These are phyloP conservation scores for Primulina eburnea DNA, from an alignment of 257 asterid genomes.

Conservation along the genomic window DNA sequence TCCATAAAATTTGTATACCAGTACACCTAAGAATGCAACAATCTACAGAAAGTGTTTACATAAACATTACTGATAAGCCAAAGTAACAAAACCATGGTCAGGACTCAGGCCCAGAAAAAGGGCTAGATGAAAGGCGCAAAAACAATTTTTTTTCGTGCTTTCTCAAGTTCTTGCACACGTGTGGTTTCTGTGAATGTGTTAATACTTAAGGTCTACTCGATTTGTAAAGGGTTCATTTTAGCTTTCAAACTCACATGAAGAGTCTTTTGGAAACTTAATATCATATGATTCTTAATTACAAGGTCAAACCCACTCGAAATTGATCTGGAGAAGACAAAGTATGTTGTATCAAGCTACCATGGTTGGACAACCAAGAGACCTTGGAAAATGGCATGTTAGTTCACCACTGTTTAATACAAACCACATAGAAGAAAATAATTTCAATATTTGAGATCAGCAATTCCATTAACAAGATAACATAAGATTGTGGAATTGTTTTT, in stretches of 20 bases:
- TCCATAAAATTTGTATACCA: slow-evolving; percentile 92
- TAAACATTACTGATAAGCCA: slow-evolving; percentile 21
- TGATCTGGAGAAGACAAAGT: slow-evolving; percentile 3
- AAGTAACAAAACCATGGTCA: neutral
- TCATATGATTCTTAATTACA: neutral
- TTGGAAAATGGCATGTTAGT: neutral
- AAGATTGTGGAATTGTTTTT: neutral
- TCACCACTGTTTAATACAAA: neutral
- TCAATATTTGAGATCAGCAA: neutral
- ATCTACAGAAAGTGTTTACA: slow-evolving; percentile 56
- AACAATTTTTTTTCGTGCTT: neutral
- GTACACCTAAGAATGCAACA: slow-evolving; percentile 89
- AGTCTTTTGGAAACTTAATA: neutral
- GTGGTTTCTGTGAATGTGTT: neutral
- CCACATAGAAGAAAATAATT: neutral
- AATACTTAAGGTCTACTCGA: no score
- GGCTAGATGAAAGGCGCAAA: neutral
- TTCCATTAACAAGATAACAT: neutral
- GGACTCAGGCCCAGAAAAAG: neutral
- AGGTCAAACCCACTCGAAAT: neutral
- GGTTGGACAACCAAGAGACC: slow-evolving; percentile 6
- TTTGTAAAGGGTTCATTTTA: neutral
- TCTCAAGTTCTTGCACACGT: neutral
- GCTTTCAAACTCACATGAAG: neutral
- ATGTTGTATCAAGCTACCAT: neutral